Base-by-base conservation (phyloP, 179 eudicot genomes). In the Silene coronaria region DNA sequence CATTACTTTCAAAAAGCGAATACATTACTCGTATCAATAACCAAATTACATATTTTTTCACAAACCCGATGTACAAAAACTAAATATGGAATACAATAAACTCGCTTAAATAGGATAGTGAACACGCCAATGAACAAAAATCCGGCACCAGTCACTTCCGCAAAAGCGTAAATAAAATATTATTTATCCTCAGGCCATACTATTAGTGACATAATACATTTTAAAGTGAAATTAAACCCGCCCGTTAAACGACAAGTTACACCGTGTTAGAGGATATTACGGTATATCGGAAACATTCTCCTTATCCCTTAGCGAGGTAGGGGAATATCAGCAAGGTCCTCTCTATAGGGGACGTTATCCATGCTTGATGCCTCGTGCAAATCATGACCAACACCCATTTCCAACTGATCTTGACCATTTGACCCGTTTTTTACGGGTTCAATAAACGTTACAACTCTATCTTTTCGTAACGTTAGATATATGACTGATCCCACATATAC, bases 401-500 rank as follows among this genome's bases (percentile, higher is more conserved):
- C 89, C 71, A 84, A 77, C 23, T 32, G 62, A 4, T 75, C 73
- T 73, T 76, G 85, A 46, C 67, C 67, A 53, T 16, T 77, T 16
- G 81, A 80, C 26, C 62, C 45, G 3, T 42, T 12, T 53, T 83
- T 86, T 70, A 79, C 34, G 3, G 91, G 85, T 1, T 90, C 87
- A 1, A 86, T 63, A 34, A 76, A 93, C 1, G 97, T 91, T 11
- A 73, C 87, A 6, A 85, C 91, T 21, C 26, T 76, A 60, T 92
- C 96, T 77, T 86, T 90, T 23, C 93, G 85, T 21, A 89, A 80
- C 86, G 81, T 85, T 5, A 91, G 87, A 72, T 89, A 91, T 27
- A 89, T 65, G 1, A 91, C 85, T 0, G 93, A 72, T 12, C 79
- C 5, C 0, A 91, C 30, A 24, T 91, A 91, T 64, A 88, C 21